phyloP scores from a whole-genome alignment of 352 stramenopile species.

The Phytophthora uliginosa region DNA sequence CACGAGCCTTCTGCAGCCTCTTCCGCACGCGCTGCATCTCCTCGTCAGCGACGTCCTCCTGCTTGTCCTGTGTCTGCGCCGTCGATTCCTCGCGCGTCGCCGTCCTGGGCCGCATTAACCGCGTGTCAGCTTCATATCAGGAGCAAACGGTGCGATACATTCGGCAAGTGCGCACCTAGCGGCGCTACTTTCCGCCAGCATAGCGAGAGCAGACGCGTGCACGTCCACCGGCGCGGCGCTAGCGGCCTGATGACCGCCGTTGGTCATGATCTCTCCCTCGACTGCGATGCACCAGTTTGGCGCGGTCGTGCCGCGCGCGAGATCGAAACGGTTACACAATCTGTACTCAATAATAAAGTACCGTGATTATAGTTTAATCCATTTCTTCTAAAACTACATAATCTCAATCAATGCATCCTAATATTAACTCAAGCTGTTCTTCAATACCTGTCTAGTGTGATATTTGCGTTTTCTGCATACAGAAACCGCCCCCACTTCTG shows the following conservation, averaged over 20 bases:
- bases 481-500: no score
- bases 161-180: slow-evolving; percentile 11
- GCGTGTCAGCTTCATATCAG: neutral
- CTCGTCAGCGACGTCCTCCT: neutral
- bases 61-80: neutral
- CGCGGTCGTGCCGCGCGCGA: slow-evolving; percentile 7
- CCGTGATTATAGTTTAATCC: neutral
- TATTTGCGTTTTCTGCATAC: no score
- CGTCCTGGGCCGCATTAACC: neutral
- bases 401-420: no score
- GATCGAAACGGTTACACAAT: slow-evolving; percentile 24
- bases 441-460: no score
- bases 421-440: no score
- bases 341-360: neutral
- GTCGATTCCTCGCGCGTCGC: slow-evolving; percentile 3
- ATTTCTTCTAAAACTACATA: no score
- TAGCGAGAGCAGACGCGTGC: slow-evolving; percentile 17
- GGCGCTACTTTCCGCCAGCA: slow-evolving; percentile 27
- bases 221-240: slow-evolving; percentile 2
- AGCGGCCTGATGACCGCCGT: slow-evolving; percentile 2
- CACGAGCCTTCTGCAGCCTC: slow-evolving; percentile 54
- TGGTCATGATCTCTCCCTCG: slow-evolving; percentile 25
- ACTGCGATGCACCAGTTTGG: slow-evolving; percentile 9
- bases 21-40: slow-evolving; percentile 50
- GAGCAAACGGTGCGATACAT: neutral